Percentiles rank a stretch among this genome's conserved stretches.
Evolutionary conservation across 345 rosid genomes (phyloP).

Genomic region (Turnera subulata): DNA sequence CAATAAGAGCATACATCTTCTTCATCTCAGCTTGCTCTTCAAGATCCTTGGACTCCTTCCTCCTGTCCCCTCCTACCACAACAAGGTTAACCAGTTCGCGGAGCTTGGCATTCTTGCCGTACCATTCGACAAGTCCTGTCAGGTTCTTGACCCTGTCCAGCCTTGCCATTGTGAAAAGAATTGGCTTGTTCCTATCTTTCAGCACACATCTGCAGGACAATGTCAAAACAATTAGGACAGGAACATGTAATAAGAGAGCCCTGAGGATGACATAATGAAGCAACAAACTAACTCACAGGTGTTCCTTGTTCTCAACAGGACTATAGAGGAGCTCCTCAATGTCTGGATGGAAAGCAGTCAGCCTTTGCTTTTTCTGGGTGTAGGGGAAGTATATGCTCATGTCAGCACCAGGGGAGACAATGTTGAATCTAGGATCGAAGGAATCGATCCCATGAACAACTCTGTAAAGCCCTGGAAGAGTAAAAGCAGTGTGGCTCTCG

Average conservation of each 20-base stretch:
- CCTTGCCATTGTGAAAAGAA: conserved; percentile 92
- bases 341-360: conserved; percentile 58
- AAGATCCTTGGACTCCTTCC: conserved; percentile 82
- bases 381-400: conserved; percentile 68
- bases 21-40: conserved; percentile 96
- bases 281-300: conserved; percentile 65
- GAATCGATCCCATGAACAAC: conserved; percentile 85
- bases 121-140: conserved; percentile 89
- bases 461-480: conserved; percentile 85
- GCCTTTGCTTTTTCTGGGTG: conserved; percentile 48
- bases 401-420: conserved; percentile 85
- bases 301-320: conserved; percentile 63
- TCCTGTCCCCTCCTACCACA: conserved; percentile 86
- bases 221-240: not conserved
- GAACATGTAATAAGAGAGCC: too few species aligned
- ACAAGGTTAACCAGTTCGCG: conserved; percentile 80
- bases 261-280: too few species aligned
- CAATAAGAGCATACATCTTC: conserved; percentile 64
- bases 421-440: conserved; percentile 89
- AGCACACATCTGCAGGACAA: conserved; percentile 58
- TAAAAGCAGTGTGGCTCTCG: conserved; percentile 87
- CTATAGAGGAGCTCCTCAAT: conserved; percentile 76
- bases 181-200: conserved; percentile 77
- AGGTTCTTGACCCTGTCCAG: conserved; percentile 91
- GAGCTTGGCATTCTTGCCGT: conserved; percentile 64